These are phyloP conservation scores for Leptographium flavum DNA, from an alignment of 2,329 filamentous ascomycete genomes.

Conservation along the genomic window DNA sequence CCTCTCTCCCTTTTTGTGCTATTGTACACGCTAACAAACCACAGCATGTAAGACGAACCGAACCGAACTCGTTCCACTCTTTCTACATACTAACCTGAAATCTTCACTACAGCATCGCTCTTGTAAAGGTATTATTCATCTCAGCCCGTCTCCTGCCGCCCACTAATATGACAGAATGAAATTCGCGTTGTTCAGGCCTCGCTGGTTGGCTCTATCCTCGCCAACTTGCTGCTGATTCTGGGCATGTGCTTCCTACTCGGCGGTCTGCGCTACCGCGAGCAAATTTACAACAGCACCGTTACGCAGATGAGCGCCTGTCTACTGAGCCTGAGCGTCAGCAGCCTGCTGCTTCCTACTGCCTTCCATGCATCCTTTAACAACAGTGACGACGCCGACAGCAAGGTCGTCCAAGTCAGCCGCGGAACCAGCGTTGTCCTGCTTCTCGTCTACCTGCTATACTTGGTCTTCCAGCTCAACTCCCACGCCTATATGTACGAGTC, in stretches of 20 bases:
- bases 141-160: neutral
- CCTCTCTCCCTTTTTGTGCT: conserved; percentile 26
- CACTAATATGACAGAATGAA: conserved; percentile 31
- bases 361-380: conserved; percentile 59
- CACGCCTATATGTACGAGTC: conserved; percentile 55
- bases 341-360: conserved; percentile 22
- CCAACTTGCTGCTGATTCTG: conserved; percentile 60
- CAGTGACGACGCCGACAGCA: conserved; percentile 36
- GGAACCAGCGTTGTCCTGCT: conserved; percentile 65
- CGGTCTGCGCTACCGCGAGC: conserved; percentile 53
- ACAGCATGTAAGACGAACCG: conserved; percentile 6
- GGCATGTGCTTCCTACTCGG: conserved; percentile 62
- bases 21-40: conserved; percentile 25
- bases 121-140: conserved; percentile 7
- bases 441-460: conserved; percentile 57
- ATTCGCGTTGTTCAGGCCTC: conserved; percentile 66
- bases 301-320: conserved; percentile 61
- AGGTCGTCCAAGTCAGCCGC: conserved; percentile 59
- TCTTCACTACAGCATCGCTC: conserved; percentile 6
- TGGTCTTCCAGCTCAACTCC: conserved; percentile 63
- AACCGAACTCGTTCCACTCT: too few species aligned
- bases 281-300: conserved; percentile 58
- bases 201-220: conserved; percentile 61
- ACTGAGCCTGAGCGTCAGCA: conserved; percentile 46
- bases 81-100: neutral